These are phyloP conservation scores for Xylaria sp. DNA, from an alignment of 2,329 filamentous ascomycete genomes.

Conservation along the genomic window DNA sequence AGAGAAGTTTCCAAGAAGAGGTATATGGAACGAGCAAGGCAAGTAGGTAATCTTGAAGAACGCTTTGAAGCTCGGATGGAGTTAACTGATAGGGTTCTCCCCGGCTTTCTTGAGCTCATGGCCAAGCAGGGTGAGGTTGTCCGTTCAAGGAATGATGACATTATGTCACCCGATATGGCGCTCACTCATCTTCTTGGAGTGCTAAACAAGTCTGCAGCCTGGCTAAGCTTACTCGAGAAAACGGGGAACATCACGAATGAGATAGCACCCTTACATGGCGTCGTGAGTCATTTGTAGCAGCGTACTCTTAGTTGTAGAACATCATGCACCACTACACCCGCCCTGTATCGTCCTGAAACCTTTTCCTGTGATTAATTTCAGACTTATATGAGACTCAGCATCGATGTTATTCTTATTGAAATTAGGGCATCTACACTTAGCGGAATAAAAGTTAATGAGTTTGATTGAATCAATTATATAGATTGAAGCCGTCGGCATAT, in stretches of 20 bases:
- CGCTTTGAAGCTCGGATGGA: conserved; percentile 17
- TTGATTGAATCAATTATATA: no score
- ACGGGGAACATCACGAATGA: background rate
- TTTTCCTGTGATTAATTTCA: no score
- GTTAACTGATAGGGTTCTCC: background rate
- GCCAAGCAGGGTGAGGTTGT: conserved; percentile 11
- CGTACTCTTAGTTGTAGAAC: background rate
- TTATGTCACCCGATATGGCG: conserved; percentile 9
- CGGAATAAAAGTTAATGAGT: no score
- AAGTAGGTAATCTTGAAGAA: background rate
- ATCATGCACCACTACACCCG: background rate
- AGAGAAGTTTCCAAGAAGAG: conserved; percentile 16
- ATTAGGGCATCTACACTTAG: no score
- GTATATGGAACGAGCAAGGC: conserved; percentile 5
- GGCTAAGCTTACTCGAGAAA: background rate
- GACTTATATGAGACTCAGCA: no score
- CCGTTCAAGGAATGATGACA: conserved; percentile 3
- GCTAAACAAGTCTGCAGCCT: background rate
- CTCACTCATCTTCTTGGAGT: background rate
- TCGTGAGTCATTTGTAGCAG: background rate
- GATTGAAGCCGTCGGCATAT: no score
- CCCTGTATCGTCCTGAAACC: no score
- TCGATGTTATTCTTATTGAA: no score
- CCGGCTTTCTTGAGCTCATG: conserved; percentile 21
- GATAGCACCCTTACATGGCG: background rate